Percentiles rank a stretch among this genome's conserved stretches.
Evolutionary conservation across 176 grass and related monocot species (phyloP).

Genomic region (Triticum dicoccoides): DNA sequence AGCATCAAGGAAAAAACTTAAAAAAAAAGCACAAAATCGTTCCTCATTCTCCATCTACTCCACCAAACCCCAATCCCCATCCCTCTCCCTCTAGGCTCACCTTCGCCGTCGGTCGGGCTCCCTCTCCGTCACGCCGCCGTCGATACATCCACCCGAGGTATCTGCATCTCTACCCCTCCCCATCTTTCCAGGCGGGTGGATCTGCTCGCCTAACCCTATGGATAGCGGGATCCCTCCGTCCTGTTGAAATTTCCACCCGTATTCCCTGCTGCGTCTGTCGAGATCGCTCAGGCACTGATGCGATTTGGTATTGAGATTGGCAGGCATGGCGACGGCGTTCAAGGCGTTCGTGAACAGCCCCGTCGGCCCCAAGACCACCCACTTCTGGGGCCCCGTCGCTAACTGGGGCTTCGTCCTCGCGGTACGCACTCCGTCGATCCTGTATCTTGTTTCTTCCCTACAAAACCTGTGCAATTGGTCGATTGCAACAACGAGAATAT

Average conservation of each 20-base stretch:
- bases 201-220: not conserved
- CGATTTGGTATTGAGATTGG: not conserved
- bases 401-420: slow-evolving; percentile 84
- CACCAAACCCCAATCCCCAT: not conserved
- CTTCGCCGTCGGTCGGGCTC: not conserved
- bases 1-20: not conserved
- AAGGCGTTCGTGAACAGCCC: slow-evolving; percentile 51
- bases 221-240: not conserved
- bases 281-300: not conserved
- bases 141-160: not conserved
- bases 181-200: not conserved
- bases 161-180: not conserved
- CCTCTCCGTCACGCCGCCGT: not conserved
- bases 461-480: not conserved
- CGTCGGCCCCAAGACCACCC: slow-evolving; percentile 80
- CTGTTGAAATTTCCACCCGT: not conserved
- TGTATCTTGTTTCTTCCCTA: not conserved
- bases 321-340: slow-evolving; percentile 49
- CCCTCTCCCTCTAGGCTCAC: not conserved
- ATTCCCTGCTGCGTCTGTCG: not conserved
- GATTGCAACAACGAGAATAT: not conserved
- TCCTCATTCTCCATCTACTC: not conserved
- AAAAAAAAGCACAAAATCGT: not conserved
- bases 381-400: slow-evolving; percentile 83
- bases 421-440: slow-evolving; percentile 35